These are phyloP conservation scores for Venustampulla echinocandica DNA, from an alignment of 495 filamentous ascomycete genomes.

Conservation along the genomic window DNA sequence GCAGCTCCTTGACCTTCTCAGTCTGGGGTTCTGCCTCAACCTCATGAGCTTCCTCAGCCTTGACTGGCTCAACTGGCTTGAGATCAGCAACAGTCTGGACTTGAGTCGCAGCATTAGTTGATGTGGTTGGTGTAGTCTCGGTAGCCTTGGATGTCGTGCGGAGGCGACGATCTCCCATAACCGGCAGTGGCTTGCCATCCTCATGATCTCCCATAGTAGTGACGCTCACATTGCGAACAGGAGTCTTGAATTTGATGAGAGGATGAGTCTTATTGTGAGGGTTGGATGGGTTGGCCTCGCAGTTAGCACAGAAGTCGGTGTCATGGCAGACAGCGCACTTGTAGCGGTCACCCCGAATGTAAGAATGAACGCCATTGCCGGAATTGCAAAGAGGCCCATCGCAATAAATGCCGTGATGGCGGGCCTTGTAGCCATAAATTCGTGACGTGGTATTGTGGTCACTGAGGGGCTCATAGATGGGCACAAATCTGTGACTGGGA, in stretches of 20 bases:
- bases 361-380: conserved; percentile 41
- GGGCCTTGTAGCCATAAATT: conserved; percentile 31
- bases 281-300: conserved; percentile 79
- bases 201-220: conserved; percentile 72
- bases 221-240: conserved; percentile 81
- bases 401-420: conserved; percentile 84
- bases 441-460: conserved; percentile 31
- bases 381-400: conserved; percentile 83
- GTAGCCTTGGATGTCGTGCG: conserved; percentile 39
- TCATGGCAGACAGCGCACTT: conserved; percentile 98
- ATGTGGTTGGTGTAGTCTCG: conserved; percentile 39
- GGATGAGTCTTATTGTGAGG: conserved; percentile 90
- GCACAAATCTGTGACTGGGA: conserved; percentile 80
- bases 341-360: conserved; percentile 81
- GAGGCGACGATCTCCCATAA: conserved; percentile 57
- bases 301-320: conserved; percentile 90
- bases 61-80: conserved; percentile 39
- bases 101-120: conserved; percentile 49
- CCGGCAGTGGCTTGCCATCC: conserved; percentile 46
- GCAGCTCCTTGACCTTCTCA: conserved; percentile 26
- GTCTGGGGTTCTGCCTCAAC: conserved; percentile 22
- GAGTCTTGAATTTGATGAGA: conserved; percentile 92
- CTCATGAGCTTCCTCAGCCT: conserved; percentile 31
- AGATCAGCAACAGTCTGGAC: conserved; percentile 68
- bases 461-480: conserved; percentile 71